Evolutionary conservation across 2,329 filamentous ascomycete genomes (phyloP).

Genomic region (Grosmannia serpens): DNA sequence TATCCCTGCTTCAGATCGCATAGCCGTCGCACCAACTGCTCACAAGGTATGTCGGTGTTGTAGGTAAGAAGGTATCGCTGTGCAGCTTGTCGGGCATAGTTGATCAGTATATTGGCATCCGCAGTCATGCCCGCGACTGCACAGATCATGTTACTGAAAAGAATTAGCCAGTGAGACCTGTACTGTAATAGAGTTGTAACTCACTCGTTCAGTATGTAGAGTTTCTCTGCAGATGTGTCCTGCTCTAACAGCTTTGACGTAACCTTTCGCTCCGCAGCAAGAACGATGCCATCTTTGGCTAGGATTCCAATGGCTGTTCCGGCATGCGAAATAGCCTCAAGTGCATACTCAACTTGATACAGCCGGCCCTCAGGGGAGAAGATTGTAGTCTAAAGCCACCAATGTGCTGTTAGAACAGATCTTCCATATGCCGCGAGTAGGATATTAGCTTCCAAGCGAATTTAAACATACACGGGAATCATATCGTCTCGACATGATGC

Average conservation of each 20-base stretch:
- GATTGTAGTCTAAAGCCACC: constrained; percentile 71
- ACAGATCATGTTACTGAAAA: constrained; percentile 92
- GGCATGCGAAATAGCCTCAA: constrained; percentile 97
- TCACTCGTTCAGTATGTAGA: constrained; percentile 97
- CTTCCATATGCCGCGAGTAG: too few species aligned
- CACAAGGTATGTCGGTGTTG: constrained; percentile 99
- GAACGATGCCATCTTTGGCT: constrained; percentile 94
- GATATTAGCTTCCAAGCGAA: neutral
- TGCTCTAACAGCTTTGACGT: constrained; percentile 98
- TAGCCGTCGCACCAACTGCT: constrained; percentile 90
- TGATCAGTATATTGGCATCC: constrained; percentile 99
- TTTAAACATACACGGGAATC: constrained; percentile 72
- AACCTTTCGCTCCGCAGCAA: constrained; percentile 96
- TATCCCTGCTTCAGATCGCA: constrained; percentile 99
- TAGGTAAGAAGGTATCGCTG: constrained; percentile 97
- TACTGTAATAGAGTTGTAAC: constrained; percentile 18
- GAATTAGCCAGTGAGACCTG: too few species aligned
- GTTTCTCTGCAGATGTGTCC: constrained; percentile 98
- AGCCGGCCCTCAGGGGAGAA: constrained; percentile 98
- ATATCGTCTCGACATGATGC: constrained; percentile 86
- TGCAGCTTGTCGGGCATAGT: constrained; percentile 93
- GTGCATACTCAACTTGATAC: constrained; percentile 98
- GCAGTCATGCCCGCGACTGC: constrained; percentile 98
- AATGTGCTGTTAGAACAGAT: too few species aligned
- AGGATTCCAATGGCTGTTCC: constrained; percentile 94